These are phyloP conservation scores for Mycena indigotica DNA, from an alignment of 768 basidiomycete genomes.

Conservation along the genomic window DNA sequence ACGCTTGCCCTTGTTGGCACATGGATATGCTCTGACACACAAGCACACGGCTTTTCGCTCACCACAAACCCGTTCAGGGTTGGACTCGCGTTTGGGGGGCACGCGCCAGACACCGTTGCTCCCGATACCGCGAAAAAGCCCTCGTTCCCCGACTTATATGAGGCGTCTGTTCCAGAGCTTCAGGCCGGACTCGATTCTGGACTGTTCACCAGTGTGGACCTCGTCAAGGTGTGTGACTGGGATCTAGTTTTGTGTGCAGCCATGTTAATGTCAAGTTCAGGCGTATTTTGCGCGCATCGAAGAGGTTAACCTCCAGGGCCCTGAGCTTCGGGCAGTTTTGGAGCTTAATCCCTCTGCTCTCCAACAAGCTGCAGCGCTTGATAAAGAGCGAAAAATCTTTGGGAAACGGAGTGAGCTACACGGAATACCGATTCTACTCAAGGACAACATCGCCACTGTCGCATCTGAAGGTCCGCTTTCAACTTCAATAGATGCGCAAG, in stretches of 20 bases:
- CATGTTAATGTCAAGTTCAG: constrained; percentile 20
- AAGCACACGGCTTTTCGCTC: background rate
- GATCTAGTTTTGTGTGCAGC: background rate
- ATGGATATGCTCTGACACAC: background rate
- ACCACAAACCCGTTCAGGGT: background rate
- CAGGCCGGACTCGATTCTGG: constrained; percentile 39
- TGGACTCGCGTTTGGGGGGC: background rate
- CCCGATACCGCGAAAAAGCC: background rate
- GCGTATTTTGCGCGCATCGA: constrained; percentile 45
- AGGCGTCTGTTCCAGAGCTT: constrained; percentile 41
- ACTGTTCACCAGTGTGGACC: constrained; percentile 42
- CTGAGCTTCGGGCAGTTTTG: constrained; percentile 41
- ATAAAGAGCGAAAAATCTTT: constrained; percentile 31
- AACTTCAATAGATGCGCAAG: background rate
- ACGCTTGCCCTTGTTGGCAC: background rate
- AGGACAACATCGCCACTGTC: constrained; percentile 51
- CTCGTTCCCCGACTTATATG: constrained; percentile 42
- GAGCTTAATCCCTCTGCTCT: constrained; percentile 43
- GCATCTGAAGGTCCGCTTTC: constrained; percentile 40
- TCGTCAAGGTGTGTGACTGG: constrained; percentile 37
- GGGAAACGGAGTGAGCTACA: constrained; percentile 37
- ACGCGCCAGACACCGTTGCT: background rate
- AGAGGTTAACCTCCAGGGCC: constrained; percentile 44
- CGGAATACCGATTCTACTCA: constrained; percentile 42
- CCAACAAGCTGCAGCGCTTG: constrained; percentile 35